Conservation (phyloP, 164 flowering plant species). For the Annona cherimola region DNA sequence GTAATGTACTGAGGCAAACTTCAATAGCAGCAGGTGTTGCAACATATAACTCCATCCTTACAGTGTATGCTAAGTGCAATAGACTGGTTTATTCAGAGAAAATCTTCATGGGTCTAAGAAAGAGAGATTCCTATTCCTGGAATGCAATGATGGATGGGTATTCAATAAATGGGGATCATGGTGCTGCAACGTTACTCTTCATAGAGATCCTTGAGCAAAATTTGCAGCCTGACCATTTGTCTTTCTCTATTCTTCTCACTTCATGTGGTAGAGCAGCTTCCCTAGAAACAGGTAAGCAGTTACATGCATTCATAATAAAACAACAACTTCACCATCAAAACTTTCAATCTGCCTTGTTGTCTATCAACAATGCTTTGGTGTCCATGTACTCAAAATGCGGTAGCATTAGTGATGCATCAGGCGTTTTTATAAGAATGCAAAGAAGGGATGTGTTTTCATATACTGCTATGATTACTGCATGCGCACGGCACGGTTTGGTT, state of each 20-base stretch:
- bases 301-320: constrained; percentile 23
- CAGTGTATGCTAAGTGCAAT: constrained; percentile 26
- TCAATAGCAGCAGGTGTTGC: constrained; percentile 1
- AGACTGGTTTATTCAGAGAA: constrained; percentile 19
- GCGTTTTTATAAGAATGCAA: constrained; percentile 19
- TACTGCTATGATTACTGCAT: constrained; percentile 36
- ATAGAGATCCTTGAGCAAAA: constrained; percentile 18
- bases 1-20: constrained; percentile 22
- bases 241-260: constrained; percentile 29
- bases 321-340: background rate
- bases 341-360: constrained; percentile 7
- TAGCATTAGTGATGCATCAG: constrained; percentile 24
- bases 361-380: constrained; percentile 26
- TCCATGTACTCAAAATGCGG: constrained; percentile 41
- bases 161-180: constrained; percentile 20
- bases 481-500: constrained; percentile 29
- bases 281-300: constrained; percentile 24
- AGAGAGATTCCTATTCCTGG: constrained; percentile 30
- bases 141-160: constrained; percentile 37
- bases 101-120: constrained; percentile 17
- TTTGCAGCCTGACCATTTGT: constrained; percentile 20
- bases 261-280: constrained; percentile 28
- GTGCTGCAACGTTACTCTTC: constrained; percentile 17
- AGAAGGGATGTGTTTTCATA: constrained; percentile 32
- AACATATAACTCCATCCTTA: constrained; percentile 24